These are phyloP conservation scores for Neurospora terricola DNA, from an alignment of 495 filamentous ascomycete genomes.

Conservation along the genomic window DNA sequence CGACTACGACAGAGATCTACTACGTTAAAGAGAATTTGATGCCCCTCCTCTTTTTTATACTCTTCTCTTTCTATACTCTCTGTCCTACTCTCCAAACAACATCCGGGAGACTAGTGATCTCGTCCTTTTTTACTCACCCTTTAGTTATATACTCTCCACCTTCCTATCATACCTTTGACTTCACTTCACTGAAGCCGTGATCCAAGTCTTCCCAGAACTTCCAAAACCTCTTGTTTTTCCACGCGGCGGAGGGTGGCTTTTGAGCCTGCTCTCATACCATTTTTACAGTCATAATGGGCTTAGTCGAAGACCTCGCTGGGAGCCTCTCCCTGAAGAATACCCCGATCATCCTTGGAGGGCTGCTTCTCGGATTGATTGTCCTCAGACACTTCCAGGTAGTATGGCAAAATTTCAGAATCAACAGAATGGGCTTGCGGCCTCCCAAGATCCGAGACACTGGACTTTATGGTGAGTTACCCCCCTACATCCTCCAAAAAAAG, in stretches of 20 bases:
- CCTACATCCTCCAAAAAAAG: constrained; percentile 7
- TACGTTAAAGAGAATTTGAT: background rate
- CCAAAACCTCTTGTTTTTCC: background rate
- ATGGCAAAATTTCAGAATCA: constrained; percentile 28
- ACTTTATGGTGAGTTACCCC: constrained; percentile 20
- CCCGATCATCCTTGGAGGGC: constrained; percentile 15
- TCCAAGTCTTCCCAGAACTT: background rate
- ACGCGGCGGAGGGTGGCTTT: background rate
- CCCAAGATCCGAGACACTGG: constrained; percentile 10
- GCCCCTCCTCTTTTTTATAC: background rate
- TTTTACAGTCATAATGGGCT: constrained; percentile 26
- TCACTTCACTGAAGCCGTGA: background rate
- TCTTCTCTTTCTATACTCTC: background rate
- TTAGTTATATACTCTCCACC: background rate
- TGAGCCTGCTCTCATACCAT: background rate
- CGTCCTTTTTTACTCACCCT: background rate
- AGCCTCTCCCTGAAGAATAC: constrained; percentile 25
- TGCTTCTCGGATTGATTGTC: constrained; percentile 20
- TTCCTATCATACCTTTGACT: background rate
- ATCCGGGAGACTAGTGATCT: background rate
- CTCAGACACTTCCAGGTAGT: constrained; percentile 13
- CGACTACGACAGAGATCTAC: background rate
- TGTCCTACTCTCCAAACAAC: background rate
- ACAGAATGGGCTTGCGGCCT: constrained; percentile 25
- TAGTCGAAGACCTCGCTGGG: constrained; percentile 27